Base-by-base conservation (phyloP, 345 rosid species). In the Bruguiera parviflora region DNA sequence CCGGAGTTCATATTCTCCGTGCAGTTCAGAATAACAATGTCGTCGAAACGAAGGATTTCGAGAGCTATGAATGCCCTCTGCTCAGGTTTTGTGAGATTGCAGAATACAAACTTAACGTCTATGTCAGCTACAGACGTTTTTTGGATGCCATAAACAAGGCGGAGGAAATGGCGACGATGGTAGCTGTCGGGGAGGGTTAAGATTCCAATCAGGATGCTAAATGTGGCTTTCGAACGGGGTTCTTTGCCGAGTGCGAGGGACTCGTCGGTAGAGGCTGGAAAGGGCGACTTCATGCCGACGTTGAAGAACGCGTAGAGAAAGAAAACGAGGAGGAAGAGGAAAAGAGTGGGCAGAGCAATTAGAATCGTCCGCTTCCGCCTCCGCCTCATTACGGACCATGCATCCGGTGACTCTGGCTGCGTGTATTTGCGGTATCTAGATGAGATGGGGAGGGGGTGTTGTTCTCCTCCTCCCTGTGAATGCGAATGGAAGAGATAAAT, bases 1-100 rank as follows among this genome's bases (percentile, higher is more conserved):
- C 81, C 84, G 3, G 29, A 60, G 77, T 82, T 78, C 84, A 80
- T 82, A 53, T 85, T 85, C 61, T 85, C 83, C 8, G 65, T 66
- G 83, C 83, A 82, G 52, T 85, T 68, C 5, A 79, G 82, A 66
- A 81, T 77, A 31, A 83, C 66, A 21, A 81, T 73, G 72, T 82
- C 83, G 39, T 73, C 35, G 70, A 72, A 85, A 4, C 73, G 75
- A 31, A 74, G 37, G 32, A 75, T 79, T 49, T 81, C 82, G 5
- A 79, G 74, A 19, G 79, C 58, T 6, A 85, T 6, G 3, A 71
- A 21, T 0, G 56, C 29, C 43, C 53, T 79, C 31, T 81, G 85
- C 18, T 79, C 77, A 0, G 53, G 68, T 8, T 75, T 75, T 18
- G 78, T 71, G 51, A 85, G 74, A 43, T 61, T 81, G 72, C 81